Evolutionary conservation across 148 eudicot species (phyloP).

Genomic region (Dysphania ambrosioides): DNA sequence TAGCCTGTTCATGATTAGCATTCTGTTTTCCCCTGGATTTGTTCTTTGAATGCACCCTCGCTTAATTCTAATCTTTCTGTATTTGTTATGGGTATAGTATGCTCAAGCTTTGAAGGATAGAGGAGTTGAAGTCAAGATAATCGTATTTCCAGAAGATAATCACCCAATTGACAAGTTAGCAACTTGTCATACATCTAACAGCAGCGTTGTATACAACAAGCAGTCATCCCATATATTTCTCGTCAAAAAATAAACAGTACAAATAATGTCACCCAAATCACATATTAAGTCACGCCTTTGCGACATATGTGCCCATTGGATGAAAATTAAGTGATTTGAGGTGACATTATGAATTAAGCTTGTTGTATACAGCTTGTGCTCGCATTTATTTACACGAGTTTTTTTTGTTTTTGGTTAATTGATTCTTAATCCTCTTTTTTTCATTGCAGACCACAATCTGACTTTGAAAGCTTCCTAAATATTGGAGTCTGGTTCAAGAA

Average conservation of each 20-base stretch:
- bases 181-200: slow-evolving; percentile 1
- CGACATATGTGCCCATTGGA: not conserved
- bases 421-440: slow-evolving; percentile 4
- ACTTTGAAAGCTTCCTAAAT: slow-evolving; percentile 83
- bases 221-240: no score
- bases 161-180: slow-evolving; percentile 70
- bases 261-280: not conserved
- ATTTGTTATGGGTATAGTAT: slow-evolving; percentile 39
- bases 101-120: slow-evolving; percentile 80
- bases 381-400: not conserved
- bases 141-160: slow-evolving; percentile 73
- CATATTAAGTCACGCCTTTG: not conserved
- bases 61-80: not conserved
- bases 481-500: slow-evolving; percentile 95
- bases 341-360: not conserved
- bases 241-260: no score
- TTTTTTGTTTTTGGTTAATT: not conserved
- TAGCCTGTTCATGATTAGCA: not conserved
- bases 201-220: no score
- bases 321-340: not conserved
- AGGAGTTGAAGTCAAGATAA: slow-evolving; percentile 68
- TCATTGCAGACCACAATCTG: slow-evolving; percentile 81
- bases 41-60: no score
- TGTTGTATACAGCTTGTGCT: not conserved
- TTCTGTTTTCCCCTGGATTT: not conserved